Evolutionary conservation across 179 eudicot genomes (phyloP).

Genomic region (Beta corolliflora): DNA sequence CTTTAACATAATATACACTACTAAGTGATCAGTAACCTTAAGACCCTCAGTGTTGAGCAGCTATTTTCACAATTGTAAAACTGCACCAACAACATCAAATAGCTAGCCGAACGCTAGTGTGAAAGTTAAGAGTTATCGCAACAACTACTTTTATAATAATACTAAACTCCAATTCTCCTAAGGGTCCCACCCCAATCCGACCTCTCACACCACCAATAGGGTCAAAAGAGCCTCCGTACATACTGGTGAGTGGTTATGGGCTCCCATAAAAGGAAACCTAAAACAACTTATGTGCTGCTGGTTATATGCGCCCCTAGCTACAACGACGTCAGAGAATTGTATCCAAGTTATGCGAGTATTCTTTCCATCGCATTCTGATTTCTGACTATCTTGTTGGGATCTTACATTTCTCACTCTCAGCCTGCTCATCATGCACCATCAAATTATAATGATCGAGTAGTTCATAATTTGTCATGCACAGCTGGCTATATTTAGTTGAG

Average conservation of each 20-base stretch:
- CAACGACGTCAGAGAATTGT: not conserved
- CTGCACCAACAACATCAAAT: no score
- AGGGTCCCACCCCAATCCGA: no score
- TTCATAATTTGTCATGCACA: not conserved
- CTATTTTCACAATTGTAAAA: no score
- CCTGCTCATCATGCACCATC: not conserved
- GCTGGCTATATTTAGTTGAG: not conserved
- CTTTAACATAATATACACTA: no score
- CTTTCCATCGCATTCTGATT: not conserved
- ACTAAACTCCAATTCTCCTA: no score
- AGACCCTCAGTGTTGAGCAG: no score
- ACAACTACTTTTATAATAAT: no score
- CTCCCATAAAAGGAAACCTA: not conserved
- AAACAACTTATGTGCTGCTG: not conserved
- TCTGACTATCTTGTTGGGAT: conserved; percentile 18
- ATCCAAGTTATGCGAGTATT: conserved; percentile 9
- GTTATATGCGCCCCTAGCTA: not conserved
- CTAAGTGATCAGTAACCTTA: no score
- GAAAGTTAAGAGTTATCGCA: no score
- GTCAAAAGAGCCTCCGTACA: no score
- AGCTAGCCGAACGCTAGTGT: no score
- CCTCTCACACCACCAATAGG: no score
- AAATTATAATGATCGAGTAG: not conserved
- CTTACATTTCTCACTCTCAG: not conserved
- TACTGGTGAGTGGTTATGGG: not conserved